A percentile compares a stretch with the other conserved stretches of the same genome.
These are phyloP conservation scores for Pleurotus tuoliensis DNA, from an alignment of 768 basidiomycete genomes.

Conservation along the genomic window DNA sequence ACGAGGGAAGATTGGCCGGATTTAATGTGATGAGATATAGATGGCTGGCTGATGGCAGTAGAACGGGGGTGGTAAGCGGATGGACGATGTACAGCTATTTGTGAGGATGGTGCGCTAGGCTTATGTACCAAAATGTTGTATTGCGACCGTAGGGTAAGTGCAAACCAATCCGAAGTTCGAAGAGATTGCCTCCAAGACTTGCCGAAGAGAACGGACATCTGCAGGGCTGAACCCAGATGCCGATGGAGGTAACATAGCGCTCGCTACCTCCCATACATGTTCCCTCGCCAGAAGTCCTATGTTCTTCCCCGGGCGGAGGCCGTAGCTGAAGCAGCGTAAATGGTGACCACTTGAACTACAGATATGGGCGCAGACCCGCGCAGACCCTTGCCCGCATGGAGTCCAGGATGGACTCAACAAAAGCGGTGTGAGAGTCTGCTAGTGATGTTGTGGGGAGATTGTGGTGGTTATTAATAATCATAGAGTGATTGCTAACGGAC, in stretches of 20 bases:
- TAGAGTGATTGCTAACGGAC: no score
- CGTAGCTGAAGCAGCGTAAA: no score
- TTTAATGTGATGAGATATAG: background rate
- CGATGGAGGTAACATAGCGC: background rate
- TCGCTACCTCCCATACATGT: no score
- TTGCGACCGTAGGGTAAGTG: background rate
- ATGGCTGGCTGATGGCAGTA: background rate
- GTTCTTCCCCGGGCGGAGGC: no score
- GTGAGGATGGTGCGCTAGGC: background rate
- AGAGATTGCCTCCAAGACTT: background rate
- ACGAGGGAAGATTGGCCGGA: background rate
- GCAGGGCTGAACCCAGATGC: background rate
- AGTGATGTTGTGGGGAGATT: no score
- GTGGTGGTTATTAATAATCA: no score
- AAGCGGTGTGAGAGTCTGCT: no score
- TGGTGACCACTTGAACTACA: no score
- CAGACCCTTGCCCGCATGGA: no score
- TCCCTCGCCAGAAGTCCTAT: no score
- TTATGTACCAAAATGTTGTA: background rate
- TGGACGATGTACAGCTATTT: background rate
- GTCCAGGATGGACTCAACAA: no score
- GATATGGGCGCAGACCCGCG: no score
- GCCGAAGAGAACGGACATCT: constrained; percentile 1
- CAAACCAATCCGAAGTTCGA: background rate
- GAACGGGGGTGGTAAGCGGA: background rate